Conservation (phyloP, 306 rosid genomes). For the Sindora glabra region DNA sequence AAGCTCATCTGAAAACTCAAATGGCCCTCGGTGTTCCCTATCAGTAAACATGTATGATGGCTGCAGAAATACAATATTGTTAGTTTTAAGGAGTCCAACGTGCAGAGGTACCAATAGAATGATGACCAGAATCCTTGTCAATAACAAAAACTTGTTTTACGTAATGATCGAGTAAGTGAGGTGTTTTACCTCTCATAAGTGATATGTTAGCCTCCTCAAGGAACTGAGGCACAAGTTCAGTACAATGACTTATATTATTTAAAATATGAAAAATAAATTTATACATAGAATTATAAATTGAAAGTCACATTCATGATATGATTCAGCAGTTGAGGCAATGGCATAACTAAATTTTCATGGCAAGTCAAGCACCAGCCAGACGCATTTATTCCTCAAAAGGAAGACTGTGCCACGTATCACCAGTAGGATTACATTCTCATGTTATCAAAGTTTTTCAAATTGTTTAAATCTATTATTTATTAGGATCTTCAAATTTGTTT, state of each 20-base stretch:
- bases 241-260: neutral
- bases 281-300: neutral
- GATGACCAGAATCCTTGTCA: neutral
- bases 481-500: conserved; percentile 2
- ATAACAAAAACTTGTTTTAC: neutral
- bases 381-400: too few relatives aligned
- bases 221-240: neutral
- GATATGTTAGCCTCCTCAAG: neutral
- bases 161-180: neutral
- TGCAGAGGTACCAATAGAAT: neutral
- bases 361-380: neutral
- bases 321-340: conserved; percentile 1
- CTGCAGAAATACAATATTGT: conserved; percentile 46
- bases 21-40: conserved; percentile 89
- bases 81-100: conserved; percentile 13
- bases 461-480: too few relatives aligned
- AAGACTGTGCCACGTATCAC: too few relatives aligned
- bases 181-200: conserved; percentile 1
- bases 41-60: conserved; percentile 98
- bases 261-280: neutral
- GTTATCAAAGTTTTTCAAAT: too few relatives aligned
- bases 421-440: too few relatives aligned
- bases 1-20: conserved; percentile 87
- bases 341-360: neutral
- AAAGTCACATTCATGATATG: neutral